phyloP scores from a whole-genome alignment of 2,329 filamentous ascomycete genomes.

The Neofusicoccum kwambonambiense region DNA sequence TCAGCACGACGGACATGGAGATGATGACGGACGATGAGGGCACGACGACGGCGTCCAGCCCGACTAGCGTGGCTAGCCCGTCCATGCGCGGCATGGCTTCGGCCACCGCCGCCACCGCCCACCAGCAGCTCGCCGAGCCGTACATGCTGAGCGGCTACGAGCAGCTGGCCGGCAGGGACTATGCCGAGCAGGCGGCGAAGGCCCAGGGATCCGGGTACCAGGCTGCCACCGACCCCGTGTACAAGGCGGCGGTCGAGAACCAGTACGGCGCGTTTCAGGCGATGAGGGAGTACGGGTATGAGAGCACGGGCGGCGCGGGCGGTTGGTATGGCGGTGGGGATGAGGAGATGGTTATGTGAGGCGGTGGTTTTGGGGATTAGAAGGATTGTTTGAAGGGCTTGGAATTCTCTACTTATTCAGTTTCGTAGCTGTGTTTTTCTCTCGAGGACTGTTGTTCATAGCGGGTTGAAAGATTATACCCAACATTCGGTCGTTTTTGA shows the following conservation, averaged over 20 bases:
- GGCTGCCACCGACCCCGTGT: constrained; percentile 68
- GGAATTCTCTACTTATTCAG: neutral
- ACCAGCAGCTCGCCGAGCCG: constrained; percentile 59
- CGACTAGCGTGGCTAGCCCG: constrained; percentile 5
- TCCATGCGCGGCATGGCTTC: neutral
- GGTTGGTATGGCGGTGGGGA: constrained; percentile 23
- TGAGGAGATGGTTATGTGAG: constrained; percentile 43
- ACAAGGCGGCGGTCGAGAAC: constrained; percentile 62
- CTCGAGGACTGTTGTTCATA: neutral
- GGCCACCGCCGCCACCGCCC: neutral
- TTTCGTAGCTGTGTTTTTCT: neutral
- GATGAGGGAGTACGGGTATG: constrained; percentile 46
- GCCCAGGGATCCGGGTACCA: constrained; percentile 46
- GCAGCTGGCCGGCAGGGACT: constrained; percentile 63
- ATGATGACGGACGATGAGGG: constrained; percentile 17
- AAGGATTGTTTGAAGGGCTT: neutral
- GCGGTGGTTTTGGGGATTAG: neutral
- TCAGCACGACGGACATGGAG: neutral
- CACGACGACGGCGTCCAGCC: neutral
- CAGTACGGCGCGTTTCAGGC: constrained; percentile 65
- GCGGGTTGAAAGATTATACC: neutral
- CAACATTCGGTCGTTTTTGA: neutral
- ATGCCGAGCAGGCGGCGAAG: constrained; percentile 32
- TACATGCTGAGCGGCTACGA: constrained; percentile 86
- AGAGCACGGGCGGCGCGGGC: constrained; percentile 28